phyloP scores from a whole-genome alignment of 176 grass and related monocot genomes.

The Hyparrhenia diplandra region DNA sequence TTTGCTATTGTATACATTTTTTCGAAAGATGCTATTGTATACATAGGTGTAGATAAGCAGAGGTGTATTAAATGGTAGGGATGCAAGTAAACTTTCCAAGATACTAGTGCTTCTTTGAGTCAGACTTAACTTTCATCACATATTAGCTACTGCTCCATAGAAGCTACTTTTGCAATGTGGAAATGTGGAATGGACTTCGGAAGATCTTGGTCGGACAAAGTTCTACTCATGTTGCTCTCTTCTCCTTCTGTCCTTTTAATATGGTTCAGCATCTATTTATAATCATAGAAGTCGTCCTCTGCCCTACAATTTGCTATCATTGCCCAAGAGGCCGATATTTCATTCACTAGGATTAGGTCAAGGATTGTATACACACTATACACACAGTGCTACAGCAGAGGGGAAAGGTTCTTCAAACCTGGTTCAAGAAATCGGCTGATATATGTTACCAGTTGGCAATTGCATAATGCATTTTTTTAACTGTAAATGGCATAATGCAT shows the following conservation, averaged over 20 bases:
- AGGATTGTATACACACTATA: neutral
- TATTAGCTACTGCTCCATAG: constrained; percentile 6
- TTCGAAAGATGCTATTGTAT: no score
- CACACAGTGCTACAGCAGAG: neutral
- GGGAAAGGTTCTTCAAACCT: neutral
- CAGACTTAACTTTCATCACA: neutral
- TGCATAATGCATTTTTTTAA: no score
- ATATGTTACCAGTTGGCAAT: neutral
- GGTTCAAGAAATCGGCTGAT: neutral
- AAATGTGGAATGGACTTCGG: neutral
- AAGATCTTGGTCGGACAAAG: neutral
- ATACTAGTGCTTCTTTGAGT: neutral
- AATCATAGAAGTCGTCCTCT: neutral
- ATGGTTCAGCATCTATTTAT: neutral
- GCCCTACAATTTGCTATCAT: neutral
- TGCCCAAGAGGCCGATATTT: neutral
- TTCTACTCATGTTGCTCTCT: neutral
- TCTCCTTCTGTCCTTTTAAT: neutral
- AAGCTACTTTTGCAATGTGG: neutral
- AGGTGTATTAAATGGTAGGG: neutral
- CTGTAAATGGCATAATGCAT: no score
- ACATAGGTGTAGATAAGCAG: neutral
- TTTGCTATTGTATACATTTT: neutral
- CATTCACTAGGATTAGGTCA: neutral
- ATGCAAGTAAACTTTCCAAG: neutral